A percentile compares a stretch with the other conserved stretches of the same genome.
These are phyloP conservation scores for Wallacemonas rigidus DNA, from an alignment of 208 protist genomes.

Conservation along the genomic window DNA sequence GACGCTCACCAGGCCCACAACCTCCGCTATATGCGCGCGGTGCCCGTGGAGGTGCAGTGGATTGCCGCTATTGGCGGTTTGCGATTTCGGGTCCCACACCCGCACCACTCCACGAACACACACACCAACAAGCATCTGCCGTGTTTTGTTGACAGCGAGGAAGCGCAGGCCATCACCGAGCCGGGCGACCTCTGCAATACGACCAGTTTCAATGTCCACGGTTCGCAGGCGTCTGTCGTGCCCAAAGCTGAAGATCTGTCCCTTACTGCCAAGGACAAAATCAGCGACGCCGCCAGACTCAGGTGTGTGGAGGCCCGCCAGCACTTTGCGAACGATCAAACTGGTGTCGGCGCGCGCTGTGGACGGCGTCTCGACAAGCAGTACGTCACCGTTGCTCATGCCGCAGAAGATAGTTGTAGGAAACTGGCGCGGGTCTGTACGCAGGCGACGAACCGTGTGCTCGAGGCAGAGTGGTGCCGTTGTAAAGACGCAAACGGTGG, in stretches of 20 bases:
- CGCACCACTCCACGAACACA: slow-evolving; percentile 26
- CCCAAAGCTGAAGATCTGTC: slow-evolving; percentile 53
- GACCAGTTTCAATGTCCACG: slow-evolving; percentile 44
- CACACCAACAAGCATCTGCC: no score
- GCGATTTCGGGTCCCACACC: slow-evolving; percentile 60
- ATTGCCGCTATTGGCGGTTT: slow-evolving; percentile 34
- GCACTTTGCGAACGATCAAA: slow-evolving; percentile 17
- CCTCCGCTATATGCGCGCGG: slow-evolving; percentile 11
- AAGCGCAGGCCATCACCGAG: slow-evolving; percentile 27
- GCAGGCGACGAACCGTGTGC: slow-evolving; percentile 37
- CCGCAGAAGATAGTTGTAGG: slow-evolving; percentile 60
- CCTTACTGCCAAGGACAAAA: slow-evolving; percentile 49
- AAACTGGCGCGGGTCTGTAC: slow-evolving; percentile 29
- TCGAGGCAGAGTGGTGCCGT: not conserved
- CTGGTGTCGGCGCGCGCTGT: not conserved
- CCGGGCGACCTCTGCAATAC: slow-evolving; percentile 27
- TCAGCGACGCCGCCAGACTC: slow-evolving; percentile 63
- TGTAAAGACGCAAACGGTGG: not conserved
- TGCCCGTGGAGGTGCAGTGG: slow-evolving; percentile 41
- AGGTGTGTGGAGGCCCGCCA: slow-evolving; percentile 38
- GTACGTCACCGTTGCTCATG: slow-evolving; percentile 52
- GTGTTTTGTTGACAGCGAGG: not conserved
- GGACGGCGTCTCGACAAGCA: slow-evolving; percentile 43
- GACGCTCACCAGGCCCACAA: slow-evolving; percentile 63
- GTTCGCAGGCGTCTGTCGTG: slow-evolving; percentile 61